A percentile compares a stretch with the other conserved stretches of the same genome.
Evolutionary conservation across 306 rosid genomes (phyloP).

Genomic region (Quercus dentata): DNA sequence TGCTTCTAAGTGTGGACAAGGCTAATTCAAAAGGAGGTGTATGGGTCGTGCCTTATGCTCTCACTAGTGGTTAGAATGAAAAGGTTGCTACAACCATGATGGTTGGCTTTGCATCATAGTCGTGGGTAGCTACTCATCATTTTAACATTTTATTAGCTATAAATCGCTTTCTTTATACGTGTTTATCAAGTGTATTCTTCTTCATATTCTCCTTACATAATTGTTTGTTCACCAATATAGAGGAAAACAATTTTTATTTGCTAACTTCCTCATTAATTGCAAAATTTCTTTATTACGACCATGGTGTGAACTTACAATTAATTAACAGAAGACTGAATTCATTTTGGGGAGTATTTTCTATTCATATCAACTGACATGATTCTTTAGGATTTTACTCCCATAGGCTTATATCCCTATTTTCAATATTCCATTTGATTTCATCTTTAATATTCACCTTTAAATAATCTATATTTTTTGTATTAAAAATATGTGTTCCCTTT

Average conservation of each 20-base stretch:
- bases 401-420: too few species aligned
- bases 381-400: too few species aligned
- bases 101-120: constrained; percentile 52
- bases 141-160: constrained; percentile 14
- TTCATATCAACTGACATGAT: too few species aligned
- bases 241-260: constrained; percentile 19
- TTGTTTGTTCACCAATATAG: constrained; percentile 45
- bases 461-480: too few species aligned
- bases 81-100: constrained; percentile 26
- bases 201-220: constrained; percentile 19
- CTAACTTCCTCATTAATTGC: not conserved
- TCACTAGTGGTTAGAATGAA: constrained; percentile 37
- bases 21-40: constrained; percentile 18
- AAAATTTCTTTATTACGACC: not conserved
- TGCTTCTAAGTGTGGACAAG: constrained; percentile 46
- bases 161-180: constrained; percentile 55
- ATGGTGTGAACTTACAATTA: not conserved
- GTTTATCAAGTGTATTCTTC: constrained; percentile 19
- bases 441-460: too few species aligned
- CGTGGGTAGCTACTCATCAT: constrained; percentile 28
- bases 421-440: too few species aligned
- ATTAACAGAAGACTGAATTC: not conserved
- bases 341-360: not conserved
- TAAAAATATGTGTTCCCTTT: too few species aligned
- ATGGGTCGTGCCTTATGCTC: constrained; percentile 37